Evolutionary conservation across 2,329 filamentous ascomycete genomes (phyloP).

Genomic region (Periconia macrospinosa): DNA sequence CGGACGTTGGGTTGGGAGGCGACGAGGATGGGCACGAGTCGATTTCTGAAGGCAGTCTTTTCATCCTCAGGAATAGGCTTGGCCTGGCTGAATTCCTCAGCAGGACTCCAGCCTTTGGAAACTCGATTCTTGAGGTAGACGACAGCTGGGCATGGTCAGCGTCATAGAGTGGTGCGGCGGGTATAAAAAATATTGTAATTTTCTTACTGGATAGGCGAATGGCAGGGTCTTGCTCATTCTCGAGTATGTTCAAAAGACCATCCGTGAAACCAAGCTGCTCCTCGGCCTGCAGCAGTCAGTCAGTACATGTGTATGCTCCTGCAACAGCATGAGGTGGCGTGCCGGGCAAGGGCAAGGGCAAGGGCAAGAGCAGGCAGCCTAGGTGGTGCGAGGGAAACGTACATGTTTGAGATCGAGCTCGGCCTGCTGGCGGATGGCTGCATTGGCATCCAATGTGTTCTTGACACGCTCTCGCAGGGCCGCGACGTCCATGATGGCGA

Average conservation of each 20-base stretch:
- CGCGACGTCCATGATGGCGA: conserved; percentile 69
- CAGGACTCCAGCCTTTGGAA: conserved; percentile 83
- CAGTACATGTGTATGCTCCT: no score
- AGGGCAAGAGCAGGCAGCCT: conserved; percentile 1
- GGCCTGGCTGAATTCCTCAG: conserved; percentile 73
- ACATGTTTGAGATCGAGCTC: conserved; percentile 83
- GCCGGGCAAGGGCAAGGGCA: no score
- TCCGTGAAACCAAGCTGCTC: conserved; percentile 87
- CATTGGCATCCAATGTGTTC: conserved; percentile 73
- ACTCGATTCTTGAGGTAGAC: conserved; percentile 98
- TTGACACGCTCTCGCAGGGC: conserved; percentile 75
- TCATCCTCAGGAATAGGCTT: conserved; percentile 83
- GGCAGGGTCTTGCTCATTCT: conserved; percentile 81
- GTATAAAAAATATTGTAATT: neutral
- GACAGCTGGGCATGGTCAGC: conserved; percentile 65
- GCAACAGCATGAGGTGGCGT: no score
- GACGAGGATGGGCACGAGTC: conserved; percentile 86
- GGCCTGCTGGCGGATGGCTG: conserved; percentile 73
- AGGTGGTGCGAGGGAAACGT: conserved; percentile 38
- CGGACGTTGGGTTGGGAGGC: conserved; percentile 78
- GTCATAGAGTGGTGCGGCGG: neutral
- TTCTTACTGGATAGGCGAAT: conserved; percentile 82
- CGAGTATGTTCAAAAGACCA: conserved; percentile 85
- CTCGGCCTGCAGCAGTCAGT: conserved; percentile 69
- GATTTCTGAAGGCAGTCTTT: conserved; percentile 82